phyloP scores from a whole-genome alignment of 192 early-diverging fungal genomes.

The Rhizophagus prolifer region DNA sequence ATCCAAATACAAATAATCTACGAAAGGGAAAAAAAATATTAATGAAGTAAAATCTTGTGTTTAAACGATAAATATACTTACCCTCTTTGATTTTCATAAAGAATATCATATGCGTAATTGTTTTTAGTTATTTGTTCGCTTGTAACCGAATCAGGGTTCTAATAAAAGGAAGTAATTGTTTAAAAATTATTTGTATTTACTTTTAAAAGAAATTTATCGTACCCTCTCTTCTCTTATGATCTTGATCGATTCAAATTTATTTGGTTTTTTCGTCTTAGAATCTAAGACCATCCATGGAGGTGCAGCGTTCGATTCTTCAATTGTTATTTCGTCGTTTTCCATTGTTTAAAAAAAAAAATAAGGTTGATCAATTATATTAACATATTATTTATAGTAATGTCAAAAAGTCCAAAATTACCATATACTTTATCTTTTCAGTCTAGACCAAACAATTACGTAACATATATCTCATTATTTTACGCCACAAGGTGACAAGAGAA shows the following conservation, averaged over 20 bases:
- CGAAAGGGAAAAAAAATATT: neutral
- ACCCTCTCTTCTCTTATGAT: neutral
- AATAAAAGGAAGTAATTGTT: neutral
- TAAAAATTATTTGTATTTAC: neutral
- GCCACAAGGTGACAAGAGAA: too few relatives aligned
- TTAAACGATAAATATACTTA: neutral
- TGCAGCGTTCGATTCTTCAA: neutral
- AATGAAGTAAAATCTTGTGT: neutral
- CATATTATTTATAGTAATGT: too few relatives aligned
- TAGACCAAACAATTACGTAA: too few relatives aligned
- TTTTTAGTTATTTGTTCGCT: neutral
- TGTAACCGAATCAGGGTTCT: neutral
- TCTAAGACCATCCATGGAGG: neutral
- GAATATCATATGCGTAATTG: slow-evolving; percentile 38
- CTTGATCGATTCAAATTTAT: neutral
- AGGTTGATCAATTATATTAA: neutral
- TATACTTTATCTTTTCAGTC: too few relatives aligned
- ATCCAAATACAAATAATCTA: slow-evolving; percentile 35
- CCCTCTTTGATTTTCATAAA: slow-evolving; percentile 49
- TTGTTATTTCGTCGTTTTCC: neutral
- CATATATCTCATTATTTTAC: too few relatives aligned
- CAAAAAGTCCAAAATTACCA: too few relatives aligned
- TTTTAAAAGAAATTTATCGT: neutral
- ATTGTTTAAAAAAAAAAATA: neutral
- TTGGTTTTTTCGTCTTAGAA: neutral